phyloP scores from a whole-genome alignment of 257 asterid genomes.

The Anisodus acutangulus region DNA sequence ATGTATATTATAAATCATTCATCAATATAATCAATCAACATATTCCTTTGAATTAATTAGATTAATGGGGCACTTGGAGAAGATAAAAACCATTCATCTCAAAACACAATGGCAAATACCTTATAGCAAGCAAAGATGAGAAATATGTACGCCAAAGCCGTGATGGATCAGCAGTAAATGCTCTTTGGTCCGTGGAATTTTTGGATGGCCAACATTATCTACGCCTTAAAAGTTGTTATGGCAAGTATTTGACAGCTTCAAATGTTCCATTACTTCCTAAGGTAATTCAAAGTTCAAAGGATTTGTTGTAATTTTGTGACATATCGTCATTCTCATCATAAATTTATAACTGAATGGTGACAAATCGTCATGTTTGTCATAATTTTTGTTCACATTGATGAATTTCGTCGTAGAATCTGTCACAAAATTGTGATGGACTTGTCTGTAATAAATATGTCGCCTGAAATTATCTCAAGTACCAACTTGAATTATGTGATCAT shows the following conservation, averaged over 20 bases:
- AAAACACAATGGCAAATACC: conserved; percentile 71
- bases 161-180: conserved; percentile 47
- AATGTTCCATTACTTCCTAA: conserved; percentile 68
- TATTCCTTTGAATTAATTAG: too few relatives aligned
- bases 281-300: conserved; percentile 31
- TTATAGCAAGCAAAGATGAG: conserved; percentile 68
- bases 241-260: conserved; percentile 66
- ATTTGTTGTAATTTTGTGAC: too few relatives aligned
- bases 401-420: not conserved
- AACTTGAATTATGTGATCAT: too few relatives aligned
- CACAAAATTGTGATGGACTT: too few relatives aligned
- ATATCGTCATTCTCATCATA: not conserved
- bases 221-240: conserved; percentile 73
- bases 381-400: not conserved
- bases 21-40: too few relatives aligned
- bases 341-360: too few relatives aligned
- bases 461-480: too few relatives aligned
- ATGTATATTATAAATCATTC: too few relatives aligned
- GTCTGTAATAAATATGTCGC: too few relatives aligned
- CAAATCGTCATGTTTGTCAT: not conserved
- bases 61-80: conserved; percentile 70
- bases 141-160: conserved; percentile 70
- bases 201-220: conserved; percentile 56
- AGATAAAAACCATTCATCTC: conserved; percentile 64
- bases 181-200: conserved; percentile 73